Conservation (phyloP, 2,329 filamentous ascomycete species). For the Raffaelea arxii region DNA sequence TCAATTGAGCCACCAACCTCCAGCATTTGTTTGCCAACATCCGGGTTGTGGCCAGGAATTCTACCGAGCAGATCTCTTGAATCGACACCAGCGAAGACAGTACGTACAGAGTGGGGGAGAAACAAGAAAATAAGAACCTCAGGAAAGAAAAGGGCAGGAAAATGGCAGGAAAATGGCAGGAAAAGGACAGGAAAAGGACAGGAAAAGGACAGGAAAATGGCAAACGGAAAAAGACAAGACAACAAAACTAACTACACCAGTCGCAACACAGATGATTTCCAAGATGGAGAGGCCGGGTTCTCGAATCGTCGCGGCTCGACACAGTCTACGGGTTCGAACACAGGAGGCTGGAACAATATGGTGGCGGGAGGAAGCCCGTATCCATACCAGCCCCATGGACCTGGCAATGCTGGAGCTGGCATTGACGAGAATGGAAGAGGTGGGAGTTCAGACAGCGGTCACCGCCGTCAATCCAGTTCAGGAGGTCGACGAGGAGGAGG, state of each 20-base stretch:
- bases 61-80: constrained; percentile 47
- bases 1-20: constrained; percentile 24
- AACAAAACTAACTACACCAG: background rate
- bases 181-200: background rate
- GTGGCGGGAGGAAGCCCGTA: background rate
- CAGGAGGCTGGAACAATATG: constrained; percentile 1
- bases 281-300: background rate
- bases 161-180: background rate
- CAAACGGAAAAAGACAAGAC: background rate
- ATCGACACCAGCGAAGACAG: constrained; percentile 46
- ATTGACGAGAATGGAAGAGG: background rate
- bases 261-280: background rate
- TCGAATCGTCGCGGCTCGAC: constrained; percentile 2
- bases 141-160: background rate
- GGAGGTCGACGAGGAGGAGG: background rate
- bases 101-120: too few species aligned
- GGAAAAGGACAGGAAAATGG: background rate
- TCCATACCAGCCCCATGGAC: background rate
- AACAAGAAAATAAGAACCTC: background rate
- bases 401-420: background rate
- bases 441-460: background rate
- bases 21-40: constrained; percentile 39
- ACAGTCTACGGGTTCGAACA: constrained; percentile 2
- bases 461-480: background rate
- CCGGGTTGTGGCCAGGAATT: constrained; percentile 48